These are phyloP conservation scores for Akanthomyces muscarius DNA, from an alignment of 2,329 filamentous ascomycete genomes.

Conservation along the genomic window DNA sequence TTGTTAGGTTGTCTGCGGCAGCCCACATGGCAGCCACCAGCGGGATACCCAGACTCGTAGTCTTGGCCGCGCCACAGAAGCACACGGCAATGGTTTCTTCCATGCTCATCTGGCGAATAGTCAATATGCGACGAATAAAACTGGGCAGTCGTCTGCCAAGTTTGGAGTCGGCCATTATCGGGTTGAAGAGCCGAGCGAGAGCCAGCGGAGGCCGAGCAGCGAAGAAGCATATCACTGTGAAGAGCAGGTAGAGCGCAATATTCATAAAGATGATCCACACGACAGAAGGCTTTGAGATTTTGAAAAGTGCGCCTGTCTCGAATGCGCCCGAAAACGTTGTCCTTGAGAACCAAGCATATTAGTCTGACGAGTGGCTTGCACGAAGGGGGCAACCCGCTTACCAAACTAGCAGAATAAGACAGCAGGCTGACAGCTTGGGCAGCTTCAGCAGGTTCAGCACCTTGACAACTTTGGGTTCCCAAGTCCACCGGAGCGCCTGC, in stretches of 20 bases:
- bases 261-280: conserved; percentile 66
- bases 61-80: conserved; percentile 71
- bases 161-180: conserved; percentile 30
- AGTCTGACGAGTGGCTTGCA: conserved; percentile 24
- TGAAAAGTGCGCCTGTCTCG: conserved; percentile 56
- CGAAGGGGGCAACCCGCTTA: conserved; percentile 23
- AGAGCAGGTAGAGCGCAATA: conserved; percentile 58
- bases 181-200: conserved; percentile 33
- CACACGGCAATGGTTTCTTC: conserved; percentile 66
- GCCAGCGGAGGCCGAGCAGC: conserved; percentile 40
- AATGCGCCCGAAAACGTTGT: conserved; percentile 65
- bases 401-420: conserved; percentile 47
- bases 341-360: conserved; percentile 48
- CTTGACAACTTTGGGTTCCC: conserved; percentile 48
- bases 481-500: conserved; percentile 52
- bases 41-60: conserved; percentile 65
- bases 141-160: conserved; percentile 26
- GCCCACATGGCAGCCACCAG: conserved; percentile 65
- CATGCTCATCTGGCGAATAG: conserved; percentile 49
- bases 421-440: conserved; percentile 45
- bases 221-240: conserved; percentile 58
- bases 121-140: conserved; percentile 34
- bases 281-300: conserved; percentile 56
- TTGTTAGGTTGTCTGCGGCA: conserved; percentile 48
- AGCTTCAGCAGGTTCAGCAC: conserved; percentile 51